These are phyloP conservation scores for Helenozyma baotianmanensis DNA, from an alignment of 805 yeast species.

Conservation along the genomic window DNA sequence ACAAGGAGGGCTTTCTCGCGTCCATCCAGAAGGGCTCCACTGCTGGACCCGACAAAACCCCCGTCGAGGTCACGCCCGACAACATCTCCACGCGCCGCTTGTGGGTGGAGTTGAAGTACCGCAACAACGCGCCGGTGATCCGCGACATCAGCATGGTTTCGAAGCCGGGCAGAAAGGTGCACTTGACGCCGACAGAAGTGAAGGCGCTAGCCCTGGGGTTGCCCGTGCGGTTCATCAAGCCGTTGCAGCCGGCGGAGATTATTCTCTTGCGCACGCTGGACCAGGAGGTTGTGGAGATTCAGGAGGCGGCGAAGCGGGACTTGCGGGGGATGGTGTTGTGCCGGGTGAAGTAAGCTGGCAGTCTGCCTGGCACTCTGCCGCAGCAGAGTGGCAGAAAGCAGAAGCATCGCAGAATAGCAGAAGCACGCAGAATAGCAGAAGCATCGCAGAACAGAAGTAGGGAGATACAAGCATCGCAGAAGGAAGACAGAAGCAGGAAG, in stretches of 20 bases:
- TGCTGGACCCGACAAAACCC: constrained; percentile 74
- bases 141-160: constrained; percentile 68
- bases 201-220: constrained; percentile 71
- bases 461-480: neutral
- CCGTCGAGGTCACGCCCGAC: constrained; percentile 78
- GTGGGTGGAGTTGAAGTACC: constrained; percentile 90
- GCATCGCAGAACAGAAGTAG: too few species aligned
- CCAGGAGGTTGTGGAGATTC: constrained; percentile 60
- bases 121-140: constrained; percentile 74
- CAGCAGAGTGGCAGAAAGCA: too few species aligned
- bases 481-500: too few species aligned
- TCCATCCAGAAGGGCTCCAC: constrained; percentile 81
- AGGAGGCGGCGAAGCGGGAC: constrained; percentile 77
- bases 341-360: constrained; percentile 51
- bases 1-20: constrained; percentile 85
- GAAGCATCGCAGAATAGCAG: too few species aligned
- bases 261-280: constrained; percentile 57
- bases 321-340: constrained; percentile 77
- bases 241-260: constrained; percentile 86
- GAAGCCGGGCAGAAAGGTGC: constrained; percentile 77
- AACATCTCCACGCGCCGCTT: constrained; percentile 80
- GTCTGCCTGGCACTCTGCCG: neutral
- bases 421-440: too few species aligned
- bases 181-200: constrained; percentile 59
- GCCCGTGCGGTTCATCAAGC: constrained; percentile 68